Percentiles rank a stretch among this genome's conserved stretches.
phyloP scores from a whole-genome alignment of 1,284 basidiomycete species.

The Phlebopus sp. region DNA sequence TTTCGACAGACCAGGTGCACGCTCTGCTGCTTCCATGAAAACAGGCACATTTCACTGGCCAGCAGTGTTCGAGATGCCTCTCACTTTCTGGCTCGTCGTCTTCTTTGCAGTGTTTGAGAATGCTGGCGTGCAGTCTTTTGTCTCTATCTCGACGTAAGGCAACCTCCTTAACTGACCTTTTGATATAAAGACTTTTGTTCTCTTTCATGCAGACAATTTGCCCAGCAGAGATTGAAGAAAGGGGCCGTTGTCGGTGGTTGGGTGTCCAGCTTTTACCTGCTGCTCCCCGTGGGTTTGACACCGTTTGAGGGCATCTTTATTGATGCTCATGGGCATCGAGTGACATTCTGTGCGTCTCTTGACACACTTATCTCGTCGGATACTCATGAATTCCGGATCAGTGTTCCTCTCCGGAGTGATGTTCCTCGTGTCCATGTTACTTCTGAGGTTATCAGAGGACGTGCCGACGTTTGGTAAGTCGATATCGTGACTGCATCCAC shows the following conservation, averaged over 20 bases:
- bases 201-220: constrained; percentile 34
- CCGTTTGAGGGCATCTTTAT: constrained; percentile 45
- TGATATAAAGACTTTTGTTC: constrained; percentile 26
- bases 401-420: constrained; percentile 43
- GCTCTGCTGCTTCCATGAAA: constrained; percentile 27
- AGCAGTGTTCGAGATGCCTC: constrained; percentile 36
- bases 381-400: constrained; percentile 12
- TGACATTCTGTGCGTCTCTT: constrained; percentile 37
- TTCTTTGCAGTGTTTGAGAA: constrained; percentile 44
- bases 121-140: constrained; percentile 45
- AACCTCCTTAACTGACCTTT: neutral
- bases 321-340: constrained; percentile 41
- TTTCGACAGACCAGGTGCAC: constrained; percentile 30
- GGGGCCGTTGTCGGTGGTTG: constrained; percentile 47
- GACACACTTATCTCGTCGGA: neutral
- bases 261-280: constrained; percentile 47
- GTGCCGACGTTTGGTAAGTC: constrained; percentile 39
- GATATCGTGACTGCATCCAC: neutral
- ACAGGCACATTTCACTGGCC: constrained; percentile 34
- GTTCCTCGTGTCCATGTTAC: constrained; percentile 43
- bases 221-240: constrained; percentile 44
- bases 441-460: constrained; percentile 40
- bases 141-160: constrained; percentile 44
- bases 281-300: constrained; percentile 42
- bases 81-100: constrained; percentile 45